Percentiles rank a stretch among this genome's conserved stretches.
phyloP scores from a whole-genome alignment of 2,329 filamentous ascomycete genomes.

The Ramularia collo-cygni region DNA sequence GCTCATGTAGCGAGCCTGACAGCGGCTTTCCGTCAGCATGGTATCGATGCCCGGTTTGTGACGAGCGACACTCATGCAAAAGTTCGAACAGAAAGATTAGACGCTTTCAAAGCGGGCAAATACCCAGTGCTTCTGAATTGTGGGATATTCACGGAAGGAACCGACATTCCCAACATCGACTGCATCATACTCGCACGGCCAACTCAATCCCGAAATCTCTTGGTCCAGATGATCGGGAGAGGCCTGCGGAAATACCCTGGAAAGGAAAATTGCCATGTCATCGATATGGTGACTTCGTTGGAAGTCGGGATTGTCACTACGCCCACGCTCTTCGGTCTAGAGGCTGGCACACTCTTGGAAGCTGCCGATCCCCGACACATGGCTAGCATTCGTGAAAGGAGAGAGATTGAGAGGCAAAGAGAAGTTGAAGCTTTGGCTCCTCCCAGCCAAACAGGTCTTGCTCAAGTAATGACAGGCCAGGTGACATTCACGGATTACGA shows the following conservation, averaged over 20 bases:
- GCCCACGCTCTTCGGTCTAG: constrained; percentile 86
- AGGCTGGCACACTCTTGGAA: constrained; percentile 70
- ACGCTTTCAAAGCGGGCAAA: constrained; percentile 66
- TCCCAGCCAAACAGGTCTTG: background rate
- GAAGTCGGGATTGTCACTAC: constrained; percentile 81
- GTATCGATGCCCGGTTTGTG: constrained; percentile 79
- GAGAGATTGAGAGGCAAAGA: constrained; percentile 37
- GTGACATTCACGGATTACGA: constrained; percentile 86
- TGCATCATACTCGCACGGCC: constrained; percentile 83
- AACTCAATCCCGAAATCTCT: constrained; percentile 83
- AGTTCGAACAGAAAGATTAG: constrained; percentile 63
- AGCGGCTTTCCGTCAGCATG: constrained; percentile 64
- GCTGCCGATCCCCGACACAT: constrained; percentile 59
- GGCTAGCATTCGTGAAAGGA: constrained; percentile 44
- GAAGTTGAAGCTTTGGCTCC: constrained; percentile 20
- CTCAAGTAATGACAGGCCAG: constrained; percentile 32
- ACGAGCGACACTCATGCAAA: constrained; percentile 69
- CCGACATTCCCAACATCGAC: constrained; percentile 95
- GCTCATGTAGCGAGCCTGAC: constrained; percentile 72
- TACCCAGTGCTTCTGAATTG: constrained; percentile 91
- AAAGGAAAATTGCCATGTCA: constrained; percentile 86
- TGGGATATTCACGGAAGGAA: constrained; percentile 94
- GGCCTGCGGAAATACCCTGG: constrained; percentile 76
- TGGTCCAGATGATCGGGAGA: constrained; percentile 96
- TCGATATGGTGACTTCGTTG: constrained; percentile 88